Conservation (phyloP, 768 basidiomycete genomes). For the Trametes gibbosa region DNA sequence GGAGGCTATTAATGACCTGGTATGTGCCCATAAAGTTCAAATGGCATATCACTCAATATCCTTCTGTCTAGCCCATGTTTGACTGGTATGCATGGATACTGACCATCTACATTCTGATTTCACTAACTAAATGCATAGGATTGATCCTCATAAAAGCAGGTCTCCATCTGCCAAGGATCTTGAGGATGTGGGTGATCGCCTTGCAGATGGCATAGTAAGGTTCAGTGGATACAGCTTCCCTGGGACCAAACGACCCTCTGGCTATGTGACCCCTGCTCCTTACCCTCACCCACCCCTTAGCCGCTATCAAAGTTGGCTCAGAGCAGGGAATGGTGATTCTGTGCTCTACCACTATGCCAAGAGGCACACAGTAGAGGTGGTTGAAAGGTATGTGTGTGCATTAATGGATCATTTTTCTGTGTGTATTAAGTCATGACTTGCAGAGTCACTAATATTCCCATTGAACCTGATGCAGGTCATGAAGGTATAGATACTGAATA, state of each 20-base stretch:
- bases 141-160: conserved; percentile 51
- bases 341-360: conserved; percentile 60
- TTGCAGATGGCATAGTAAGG: conserved; percentile 37
- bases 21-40: conserved; percentile 23
- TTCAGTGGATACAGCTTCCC: not conserved
- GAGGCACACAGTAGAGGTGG: conserved; percentile 35
- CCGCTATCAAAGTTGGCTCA: conserved; percentile 41
- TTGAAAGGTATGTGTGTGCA: conserved; percentile 53
- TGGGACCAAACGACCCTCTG: conserved; percentile 33
- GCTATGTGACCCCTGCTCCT: conserved; percentile 42
- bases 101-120: not conserved
- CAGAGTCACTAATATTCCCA: conserved; percentile 55
- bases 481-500: conserved; percentile 36
- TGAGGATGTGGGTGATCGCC: conserved; percentile 35
- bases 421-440: not conserved
- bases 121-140: conserved; percentile 35
- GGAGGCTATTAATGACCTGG: conserved; percentile 70
- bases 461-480: conserved; percentile 50
- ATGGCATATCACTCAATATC: not conserved
- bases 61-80: conserved; percentile 49
- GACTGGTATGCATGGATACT: conserved; percentile 54
- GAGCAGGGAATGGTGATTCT: conserved; percentile 30
- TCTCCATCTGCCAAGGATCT: conserved; percentile 33
- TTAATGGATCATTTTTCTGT: not conserved
- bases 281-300: conserved; percentile 46